A percentile compares a stretch with the other conserved stretches of the same genome.
These are phyloP conservation scores for Mycena venus DNA, from an alignment of 768 basidiomycete species.

Conservation along the genomic window DNA sequence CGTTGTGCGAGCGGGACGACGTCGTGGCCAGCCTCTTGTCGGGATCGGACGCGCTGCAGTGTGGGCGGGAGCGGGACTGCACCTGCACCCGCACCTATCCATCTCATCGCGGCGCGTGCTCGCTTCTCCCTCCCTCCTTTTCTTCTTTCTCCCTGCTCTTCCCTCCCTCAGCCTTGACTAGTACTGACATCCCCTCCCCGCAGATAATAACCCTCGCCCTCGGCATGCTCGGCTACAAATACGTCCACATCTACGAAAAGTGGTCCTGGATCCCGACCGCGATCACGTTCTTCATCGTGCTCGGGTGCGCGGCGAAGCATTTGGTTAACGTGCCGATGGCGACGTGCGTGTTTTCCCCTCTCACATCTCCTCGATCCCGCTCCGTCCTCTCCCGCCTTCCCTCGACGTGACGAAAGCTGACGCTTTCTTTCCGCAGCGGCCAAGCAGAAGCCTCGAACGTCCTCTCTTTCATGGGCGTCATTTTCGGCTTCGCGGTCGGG, in stretches of 20 bases:
- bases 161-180: neutral
- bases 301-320: conserved; percentile 63
- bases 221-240: conserved; percentile 56
- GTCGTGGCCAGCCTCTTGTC: no score
- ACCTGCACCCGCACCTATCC: neutral
- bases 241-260: conserved; percentile 57
- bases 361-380: neutral
- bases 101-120: no score
- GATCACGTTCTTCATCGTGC: conserved; percentile 51
- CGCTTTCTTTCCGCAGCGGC: conserved; percentile 33
- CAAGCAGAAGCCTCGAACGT: conserved; percentile 48
- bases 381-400: neutral
- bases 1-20: no score
- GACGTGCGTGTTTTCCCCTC: conserved; percentile 18
- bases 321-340: conserved; percentile 44
- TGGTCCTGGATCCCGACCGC: conserved; percentile 57
- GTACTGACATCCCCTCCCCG: neutral
- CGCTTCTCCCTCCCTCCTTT: conserved; percentile 41
- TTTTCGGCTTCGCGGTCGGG: conserved; percentile 66
- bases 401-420: neutral
- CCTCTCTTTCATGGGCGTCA: conserved; percentile 52
- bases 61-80: no score
- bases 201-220: conserved; percentile 47
- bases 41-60: no score
- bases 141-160: neutral